These are phyloP conservation scores for Rubroshorea leprosula DNA, from an alignment of 345 rosid genomes.

Conservation along the genomic window DNA sequence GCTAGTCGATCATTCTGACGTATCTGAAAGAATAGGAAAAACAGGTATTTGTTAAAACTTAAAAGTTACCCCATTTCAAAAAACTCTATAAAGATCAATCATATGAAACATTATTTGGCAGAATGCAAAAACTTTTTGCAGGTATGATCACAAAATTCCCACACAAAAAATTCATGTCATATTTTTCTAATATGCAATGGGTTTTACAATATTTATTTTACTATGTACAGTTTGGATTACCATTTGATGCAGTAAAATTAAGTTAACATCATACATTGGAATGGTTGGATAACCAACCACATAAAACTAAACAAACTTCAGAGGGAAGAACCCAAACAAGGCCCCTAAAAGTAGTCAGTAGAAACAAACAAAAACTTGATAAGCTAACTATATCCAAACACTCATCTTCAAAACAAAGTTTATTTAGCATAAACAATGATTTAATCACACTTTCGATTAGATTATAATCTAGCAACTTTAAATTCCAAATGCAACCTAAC, in stretches of 20 bases:
- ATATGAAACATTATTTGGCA: neutral
- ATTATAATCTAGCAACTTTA: constrained; percentile 2
- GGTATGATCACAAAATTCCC: neutral
- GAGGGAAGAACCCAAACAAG: neutral
- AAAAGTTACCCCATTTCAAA: neutral
- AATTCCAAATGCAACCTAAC: constrained; percentile 6
- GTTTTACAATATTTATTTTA: neutral
- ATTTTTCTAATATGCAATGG: neutral
- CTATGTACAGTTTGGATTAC: neutral
- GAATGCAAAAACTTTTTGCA: neutral
- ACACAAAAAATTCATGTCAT: neutral
- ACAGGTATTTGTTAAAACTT: constrained; percentile 2
- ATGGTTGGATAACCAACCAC: neutral
- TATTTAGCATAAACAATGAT: neutral
- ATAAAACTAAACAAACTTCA: constrained; percentile 1
- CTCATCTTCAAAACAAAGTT: neutral
- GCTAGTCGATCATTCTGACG: constrained; percentile 91
- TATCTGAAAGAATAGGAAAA: constrained; percentile 46
- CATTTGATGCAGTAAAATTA: neutral
- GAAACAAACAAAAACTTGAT: constrained; percentile 1
- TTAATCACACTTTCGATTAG: neutral
- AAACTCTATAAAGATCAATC: neutral
- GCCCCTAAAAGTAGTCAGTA: too few relatives aligned
- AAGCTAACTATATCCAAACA: neutral
- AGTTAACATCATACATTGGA: neutral